Conservation (phyloP, 2,329 filamentous ascomycete species). For the Paraphaeosphaeria minitans region DNA sequence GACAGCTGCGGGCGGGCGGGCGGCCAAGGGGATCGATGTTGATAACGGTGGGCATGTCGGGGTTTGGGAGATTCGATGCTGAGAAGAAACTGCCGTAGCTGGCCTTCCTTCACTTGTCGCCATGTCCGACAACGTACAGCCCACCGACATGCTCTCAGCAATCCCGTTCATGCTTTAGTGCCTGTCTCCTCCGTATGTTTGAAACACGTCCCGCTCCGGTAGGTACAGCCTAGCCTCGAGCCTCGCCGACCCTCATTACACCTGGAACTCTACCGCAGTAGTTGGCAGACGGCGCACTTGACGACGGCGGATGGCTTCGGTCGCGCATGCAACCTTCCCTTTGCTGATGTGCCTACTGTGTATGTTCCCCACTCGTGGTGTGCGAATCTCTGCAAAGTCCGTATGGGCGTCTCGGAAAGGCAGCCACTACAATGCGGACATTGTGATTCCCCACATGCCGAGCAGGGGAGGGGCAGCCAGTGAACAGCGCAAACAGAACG, state of each 20-base stretch:
- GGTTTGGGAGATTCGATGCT: not conserved
- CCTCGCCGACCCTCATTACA: constrained; percentile 3
- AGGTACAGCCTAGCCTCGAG: not conserved
- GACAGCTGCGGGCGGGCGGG: not conserved
- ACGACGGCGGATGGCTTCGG: constrained; percentile 20
- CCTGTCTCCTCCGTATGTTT: not conserved
- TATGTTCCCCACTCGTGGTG: constrained; percentile 8
- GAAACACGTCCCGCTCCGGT: constrained; percentile 6
- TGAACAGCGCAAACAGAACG: constrained; percentile 15
- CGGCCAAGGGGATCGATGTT: not conserved
- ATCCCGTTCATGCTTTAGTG: constrained; percentile 10
- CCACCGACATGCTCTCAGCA: constrained; percentile 11
- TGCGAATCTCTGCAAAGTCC: constrained; percentile 13
- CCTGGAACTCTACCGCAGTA: not conserved
- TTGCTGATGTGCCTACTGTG: constrained; percentile 8
- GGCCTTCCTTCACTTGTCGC: not conserved
- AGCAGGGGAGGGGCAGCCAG: constrained; percentile 14
- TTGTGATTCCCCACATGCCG: constrained; percentile 8
- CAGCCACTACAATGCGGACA: constrained; percentile 12
- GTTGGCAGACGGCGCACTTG: not conserved
- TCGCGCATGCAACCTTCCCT: constrained; percentile 1
- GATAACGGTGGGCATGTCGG: constrained; percentile 3
- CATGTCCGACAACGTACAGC: not conserved
- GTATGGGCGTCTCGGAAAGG: constrained; percentile 8
- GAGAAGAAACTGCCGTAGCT: not conserved